These are phyloP conservation scores for Saccharum officinarum DNA, from an alignment of 176 grass and related monocot genomes.

Conservation along the genomic window DNA sequence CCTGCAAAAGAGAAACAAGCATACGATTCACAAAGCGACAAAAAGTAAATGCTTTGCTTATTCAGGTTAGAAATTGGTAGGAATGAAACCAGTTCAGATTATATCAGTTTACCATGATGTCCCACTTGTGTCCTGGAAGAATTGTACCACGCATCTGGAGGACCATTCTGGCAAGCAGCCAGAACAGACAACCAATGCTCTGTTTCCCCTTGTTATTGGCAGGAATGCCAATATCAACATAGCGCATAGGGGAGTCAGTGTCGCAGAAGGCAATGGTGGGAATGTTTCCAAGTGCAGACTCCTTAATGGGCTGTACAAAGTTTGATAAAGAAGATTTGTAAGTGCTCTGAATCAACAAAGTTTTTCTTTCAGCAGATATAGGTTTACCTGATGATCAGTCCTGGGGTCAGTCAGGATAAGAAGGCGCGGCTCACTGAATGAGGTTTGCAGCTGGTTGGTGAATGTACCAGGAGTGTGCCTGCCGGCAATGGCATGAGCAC, in stretches of 20 bases:
- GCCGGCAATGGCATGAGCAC: constrained; percentile 3
- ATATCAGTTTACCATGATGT: constrained; percentile 64
- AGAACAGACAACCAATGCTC: constrained; percentile 89
- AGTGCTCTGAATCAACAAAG: not conserved
- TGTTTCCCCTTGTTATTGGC: constrained; percentile 96
- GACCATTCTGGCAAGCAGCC: constrained; percentile 88
- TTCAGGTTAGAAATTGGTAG: not conserved
- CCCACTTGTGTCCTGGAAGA: constrained; percentile 82
- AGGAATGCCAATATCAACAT: constrained; percentile 92
- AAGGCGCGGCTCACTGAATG: constrained; percentile 89
- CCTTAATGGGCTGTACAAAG: constrained; percentile 76
- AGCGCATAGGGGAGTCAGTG: constrained; percentile 93
- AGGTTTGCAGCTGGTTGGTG: constrained; percentile 89
- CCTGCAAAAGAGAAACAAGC: constrained; percentile 45
- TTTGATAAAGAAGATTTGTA: constrained; percentile 7
- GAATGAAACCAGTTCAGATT: not conserved
- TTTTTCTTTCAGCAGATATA: too few relatives aligned
- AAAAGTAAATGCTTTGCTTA: not conserved
- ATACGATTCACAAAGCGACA: not conserved
- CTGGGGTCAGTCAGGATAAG: constrained; percentile 94
- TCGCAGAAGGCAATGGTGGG: constrained; percentile 92
- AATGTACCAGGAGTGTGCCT: constrained; percentile 98
- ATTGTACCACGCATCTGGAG: constrained; percentile 94
- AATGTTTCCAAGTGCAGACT: constrained; percentile 91
- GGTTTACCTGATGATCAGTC: constrained; percentile 79